Conservation (phyloP, 805 yeast genomes). For the Wickerhamomyces hampshirensis region DNA sequence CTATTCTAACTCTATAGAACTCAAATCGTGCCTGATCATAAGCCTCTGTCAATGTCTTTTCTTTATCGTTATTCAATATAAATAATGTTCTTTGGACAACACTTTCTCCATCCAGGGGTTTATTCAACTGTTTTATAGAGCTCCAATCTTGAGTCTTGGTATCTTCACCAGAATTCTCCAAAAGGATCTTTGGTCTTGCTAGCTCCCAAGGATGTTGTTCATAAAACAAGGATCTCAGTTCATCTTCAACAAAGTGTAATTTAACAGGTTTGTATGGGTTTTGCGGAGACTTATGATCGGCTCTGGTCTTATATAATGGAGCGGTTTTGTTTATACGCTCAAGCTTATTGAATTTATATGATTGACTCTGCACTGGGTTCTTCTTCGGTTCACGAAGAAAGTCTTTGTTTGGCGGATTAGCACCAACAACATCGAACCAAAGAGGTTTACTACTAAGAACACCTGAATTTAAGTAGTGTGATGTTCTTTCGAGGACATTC, state of each 20-base stretch:
- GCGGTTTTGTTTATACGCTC: conserved; percentile 14
- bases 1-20: conserved; percentile 81
- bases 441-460: conserved; percentile 70
- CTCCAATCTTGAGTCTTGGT: conserved; percentile 64
- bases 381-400: conserved; percentile 30
- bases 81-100: conserved; percentile 73
- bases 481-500: conserved; percentile 73
- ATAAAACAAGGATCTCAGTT: conserved; percentile 74
- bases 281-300: conserved; percentile 4
- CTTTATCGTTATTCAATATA: conserved; percentile 36
- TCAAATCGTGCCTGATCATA: conserved; percentile 86
- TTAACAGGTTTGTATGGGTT: conserved; percentile 16
- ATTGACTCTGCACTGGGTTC: neutral
- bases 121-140: conserved; percentile 61
- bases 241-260: conserved; percentile 52
- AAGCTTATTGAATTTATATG: conserved; percentile 10
- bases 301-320: conserved; percentile 31
- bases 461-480: conserved; percentile 69
- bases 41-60: conserved; percentile 45
- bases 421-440: conserved; percentile 84
- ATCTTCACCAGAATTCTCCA: conserved; percentile 71
- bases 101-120: conserved; percentile 84
- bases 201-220: conserved; percentile 98
- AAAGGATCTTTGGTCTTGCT: conserved; percentile 78
- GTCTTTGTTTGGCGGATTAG: conserved; percentile 72